A percentile compares a stretch with the other conserved stretches of the same genome.
These are phyloP conservation scores for Rhypophila decipiens DNA, from an alignment of 495 filamentous ascomycete species.

Conservation along the genomic window DNA sequence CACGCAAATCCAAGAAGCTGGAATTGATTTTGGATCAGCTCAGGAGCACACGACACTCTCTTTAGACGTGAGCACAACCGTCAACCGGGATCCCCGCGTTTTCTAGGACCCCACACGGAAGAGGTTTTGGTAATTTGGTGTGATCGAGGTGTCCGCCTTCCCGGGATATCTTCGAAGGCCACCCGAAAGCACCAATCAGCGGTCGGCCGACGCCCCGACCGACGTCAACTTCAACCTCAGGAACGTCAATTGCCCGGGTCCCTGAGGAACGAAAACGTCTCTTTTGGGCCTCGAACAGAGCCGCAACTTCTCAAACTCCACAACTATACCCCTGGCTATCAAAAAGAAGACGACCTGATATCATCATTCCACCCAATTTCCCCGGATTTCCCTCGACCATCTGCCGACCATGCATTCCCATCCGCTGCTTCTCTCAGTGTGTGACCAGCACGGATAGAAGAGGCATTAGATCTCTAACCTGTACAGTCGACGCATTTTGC, in stretches of 20 bases:
- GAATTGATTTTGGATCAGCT: no score
- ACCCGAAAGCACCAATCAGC: conserved; percentile 17
- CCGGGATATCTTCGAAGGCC: conserved; percentile 21
- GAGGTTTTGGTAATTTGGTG: no score
- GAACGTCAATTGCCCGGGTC: no score
- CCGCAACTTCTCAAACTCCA: conserved; percentile 18
- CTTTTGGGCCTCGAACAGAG: conserved; percentile 16
- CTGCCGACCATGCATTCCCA: no score
- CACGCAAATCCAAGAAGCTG: no score
- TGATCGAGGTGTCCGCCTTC: no score
- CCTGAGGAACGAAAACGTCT: no score
- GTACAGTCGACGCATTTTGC: neutral
- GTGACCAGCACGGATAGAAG: conserved; percentile 17
- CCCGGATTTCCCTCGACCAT: conserved; percentile 6
- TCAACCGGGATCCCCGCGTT: no score
- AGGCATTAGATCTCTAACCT: conserved; percentile 10
- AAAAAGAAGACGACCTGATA: conserved; percentile 2
- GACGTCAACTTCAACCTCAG: conserved; percentile 13
- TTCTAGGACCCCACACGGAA: no score
- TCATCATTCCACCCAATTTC: conserved; percentile 7
- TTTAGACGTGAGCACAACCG: no score
- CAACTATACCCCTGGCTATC: conserved; percentile 13
- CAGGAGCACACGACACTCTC: no score
- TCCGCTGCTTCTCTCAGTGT: neutral
- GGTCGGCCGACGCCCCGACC: conserved; percentile 7